Percentiles rank a stretch among this genome's conserved stretches.
Evolutionary conservation across 2,329 filamentous ascomycete species (phyloP).

Genomic region (Magnaporthales sp.): DNA sequence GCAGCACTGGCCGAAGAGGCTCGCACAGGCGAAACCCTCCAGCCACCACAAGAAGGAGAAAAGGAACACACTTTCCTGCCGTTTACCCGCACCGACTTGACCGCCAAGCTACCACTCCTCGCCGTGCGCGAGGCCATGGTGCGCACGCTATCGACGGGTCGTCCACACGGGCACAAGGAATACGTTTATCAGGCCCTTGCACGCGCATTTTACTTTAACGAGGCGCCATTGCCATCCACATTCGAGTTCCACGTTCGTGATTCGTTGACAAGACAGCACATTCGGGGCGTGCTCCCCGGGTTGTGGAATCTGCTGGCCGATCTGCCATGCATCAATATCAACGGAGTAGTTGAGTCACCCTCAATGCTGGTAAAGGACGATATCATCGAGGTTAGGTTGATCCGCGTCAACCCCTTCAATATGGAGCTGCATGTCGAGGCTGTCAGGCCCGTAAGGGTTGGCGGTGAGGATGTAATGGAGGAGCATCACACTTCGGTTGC

Average conservation of each 20-base stretch:
- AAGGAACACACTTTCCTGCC: slow-evolving; percentile 27
- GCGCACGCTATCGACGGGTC: slow-evolving; percentile 20
- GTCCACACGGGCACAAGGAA: slow-evolving; percentile 20
- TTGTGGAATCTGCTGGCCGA: slow-evolving; percentile 38
- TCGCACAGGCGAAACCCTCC: slow-evolving; percentile 18
- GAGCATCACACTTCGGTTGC: background rate
- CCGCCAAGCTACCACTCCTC: slow-evolving; percentile 36
- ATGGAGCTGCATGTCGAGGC: slow-evolving; percentile 37
- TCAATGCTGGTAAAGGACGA: slow-evolving; percentile 35
- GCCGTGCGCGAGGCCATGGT: slow-evolving; percentile 43
- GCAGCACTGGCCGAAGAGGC: slow-evolving; percentile 41
- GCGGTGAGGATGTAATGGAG: slow-evolving; percentile 10
- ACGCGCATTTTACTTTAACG: slow-evolving; percentile 48
- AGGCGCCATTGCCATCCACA: slow-evolving; percentile 34
- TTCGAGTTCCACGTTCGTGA: slow-evolving; percentile 39
- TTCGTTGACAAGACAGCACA: slow-evolving; percentile 19
- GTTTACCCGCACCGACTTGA: slow-evolving; percentile 32
- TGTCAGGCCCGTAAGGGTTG: slow-evolving; percentile 14
- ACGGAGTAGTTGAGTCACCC: slow-evolving; percentile 18
- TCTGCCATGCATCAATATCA: slow-evolving; percentile 29
- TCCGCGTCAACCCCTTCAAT: slow-evolving; percentile 41
- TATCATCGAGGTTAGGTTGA: slow-evolving; percentile 42
- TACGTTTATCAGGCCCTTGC: slow-evolving; percentile 53
- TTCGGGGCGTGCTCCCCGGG: slow-evolving; percentile 34
- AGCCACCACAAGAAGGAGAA: slow-evolving; percentile 21